Evolutionary conservation across 2,329 filamentous ascomycete species (phyloP).

Genomic region (Aureobasidium vineae): DNA sequence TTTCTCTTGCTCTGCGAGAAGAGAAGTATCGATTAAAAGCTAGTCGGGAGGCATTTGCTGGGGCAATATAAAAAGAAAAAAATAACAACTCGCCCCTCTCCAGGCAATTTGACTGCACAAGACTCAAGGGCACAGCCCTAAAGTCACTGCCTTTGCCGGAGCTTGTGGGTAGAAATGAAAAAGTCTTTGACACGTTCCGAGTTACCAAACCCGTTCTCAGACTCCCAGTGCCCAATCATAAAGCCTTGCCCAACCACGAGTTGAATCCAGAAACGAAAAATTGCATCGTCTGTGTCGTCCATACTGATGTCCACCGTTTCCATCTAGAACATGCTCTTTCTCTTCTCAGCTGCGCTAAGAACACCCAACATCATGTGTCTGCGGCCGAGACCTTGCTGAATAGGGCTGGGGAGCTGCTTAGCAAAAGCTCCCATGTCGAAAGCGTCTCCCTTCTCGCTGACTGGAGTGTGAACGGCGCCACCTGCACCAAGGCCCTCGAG

Average conservation of each 20-base stretch:
- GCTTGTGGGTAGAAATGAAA: slow-evolving; percentile 16
- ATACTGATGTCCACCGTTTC: background rate
- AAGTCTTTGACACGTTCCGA: slow-evolving; percentile 12
- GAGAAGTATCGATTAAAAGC: slow-evolving; percentile 24
- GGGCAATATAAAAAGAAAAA: slow-evolving; percentile 7
- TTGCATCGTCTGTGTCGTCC: slow-evolving; percentile 9
- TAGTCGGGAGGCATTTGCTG: slow-evolving; percentile 10
- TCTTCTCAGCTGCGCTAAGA: slow-evolving; percentile 83
- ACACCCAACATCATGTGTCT: slow-evolving; percentile 85
- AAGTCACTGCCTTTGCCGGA: slow-evolving; percentile 16
- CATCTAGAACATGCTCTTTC: slow-evolving; percentile 66
- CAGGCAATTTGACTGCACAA: slow-evolving; percentile 18
- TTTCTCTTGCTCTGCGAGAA: slow-evolving; percentile 4
- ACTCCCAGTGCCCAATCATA: slow-evolving; percentile 20
- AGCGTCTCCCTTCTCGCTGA: slow-evolving; percentile 39
- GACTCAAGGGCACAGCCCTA: slow-evolving; percentile 20
- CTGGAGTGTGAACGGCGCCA: slow-evolving; percentile 61
- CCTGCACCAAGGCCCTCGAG: slow-evolving; percentile 36
- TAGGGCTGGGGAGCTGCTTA: slow-evolving; percentile 40
- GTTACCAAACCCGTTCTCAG: slow-evolving; percentile 6
- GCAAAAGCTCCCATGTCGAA: slow-evolving; percentile 32
- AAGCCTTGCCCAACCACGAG: slow-evolving; percentile 12
- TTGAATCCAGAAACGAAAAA: slow-evolving; percentile 11
- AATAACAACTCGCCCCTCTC: slow-evolving; percentile 18
- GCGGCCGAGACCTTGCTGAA: slow-evolving; percentile 40